phyloP scores from a whole-genome alignment of 2,329 filamentous ascomycete species.

The Helotiales sp. region DNA sequence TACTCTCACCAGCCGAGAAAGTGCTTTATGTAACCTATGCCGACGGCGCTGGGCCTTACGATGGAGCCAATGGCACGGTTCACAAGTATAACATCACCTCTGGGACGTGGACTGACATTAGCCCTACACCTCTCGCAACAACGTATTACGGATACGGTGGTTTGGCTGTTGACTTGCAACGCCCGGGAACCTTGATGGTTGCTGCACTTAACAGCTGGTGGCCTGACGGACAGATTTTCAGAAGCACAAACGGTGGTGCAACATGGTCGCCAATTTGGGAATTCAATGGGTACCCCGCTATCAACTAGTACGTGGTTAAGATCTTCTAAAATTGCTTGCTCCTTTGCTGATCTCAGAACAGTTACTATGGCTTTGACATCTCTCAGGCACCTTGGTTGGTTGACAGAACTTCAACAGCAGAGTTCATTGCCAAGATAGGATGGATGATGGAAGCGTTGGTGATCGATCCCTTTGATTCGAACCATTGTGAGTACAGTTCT shows the following conservation, averaged over 20 bases:
- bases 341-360: background rate
- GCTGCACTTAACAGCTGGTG: conserved; percentile 64
- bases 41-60: conserved; percentile 61
- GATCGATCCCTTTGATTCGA: conserved; percentile 62
- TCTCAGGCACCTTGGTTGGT: conserved; percentile 33
- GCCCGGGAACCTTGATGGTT: conserved; percentile 61
- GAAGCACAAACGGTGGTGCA: conserved; percentile 56
- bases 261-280: conserved; percentile 47
- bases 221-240: conserved; percentile 61
- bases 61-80: conserved; percentile 58
- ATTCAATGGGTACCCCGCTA: conserved; percentile 20
- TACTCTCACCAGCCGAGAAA: conserved; percentile 49
- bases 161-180: conserved; percentile 57
- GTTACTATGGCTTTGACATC: conserved; percentile 33
- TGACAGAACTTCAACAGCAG: conserved; percentile 30
- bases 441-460: conserved; percentile 66
- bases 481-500: conserved; percentile 51
- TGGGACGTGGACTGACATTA: conserved; percentile 60
- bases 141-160: conserved; percentile 60
- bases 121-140: conserved; percentile 49
- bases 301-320: background rate
- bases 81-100: conserved; percentile 56
- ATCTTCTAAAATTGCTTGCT: too few species aligned
- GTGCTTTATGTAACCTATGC: conserved; percentile 60
- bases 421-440: conserved; percentile 47